Percentiles rank a stretch among this genome's conserved stretches.
phyloP scores from a whole-genome alignment of 208 protist genomes.

The Endotrypanum monterogeii region DNA sequence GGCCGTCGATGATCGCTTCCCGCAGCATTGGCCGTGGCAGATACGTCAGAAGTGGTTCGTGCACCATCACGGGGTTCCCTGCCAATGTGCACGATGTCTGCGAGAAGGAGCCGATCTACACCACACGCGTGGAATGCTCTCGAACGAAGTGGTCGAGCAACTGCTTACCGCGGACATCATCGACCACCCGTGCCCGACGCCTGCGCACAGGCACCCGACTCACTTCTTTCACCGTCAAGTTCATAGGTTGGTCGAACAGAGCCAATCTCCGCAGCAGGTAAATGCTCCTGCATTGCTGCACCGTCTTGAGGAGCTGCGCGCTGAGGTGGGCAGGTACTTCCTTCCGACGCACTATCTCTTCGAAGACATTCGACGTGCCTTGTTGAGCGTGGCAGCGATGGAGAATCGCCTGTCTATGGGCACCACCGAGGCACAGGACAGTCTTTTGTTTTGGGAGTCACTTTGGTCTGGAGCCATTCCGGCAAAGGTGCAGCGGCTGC shows the following conservation, averaged over 20 bases:
- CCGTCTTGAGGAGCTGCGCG: conserved; percentile 12
- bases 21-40: conserved; percentile 55
- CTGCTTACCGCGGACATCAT: conserved; percentile 42
- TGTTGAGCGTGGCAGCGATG: conserved; percentile 22
- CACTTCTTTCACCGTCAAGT: conserved; percentile 42
- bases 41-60: conserved; percentile 53
- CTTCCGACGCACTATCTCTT: conserved; percentile 46
- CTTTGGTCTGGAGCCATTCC: conserved; percentile 44
- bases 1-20: conserved; percentile 34
- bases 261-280: conserved; percentile 4
- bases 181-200: conserved; percentile 13
- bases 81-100: conserved; percentile 42
- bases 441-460: conserved; percentile 43
- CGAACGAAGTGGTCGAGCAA: conserved; percentile 42
- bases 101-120: conserved; percentile 36
- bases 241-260: conserved; percentile 30
- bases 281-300: conserved; percentile 10
- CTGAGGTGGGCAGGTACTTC: conserved; percentile 27
- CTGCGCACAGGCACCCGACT: conserved; percentile 35
- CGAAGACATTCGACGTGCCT: conserved; percentile 41
- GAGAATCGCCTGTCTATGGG: conserved; percentile 12
- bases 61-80: conserved; percentile 41
- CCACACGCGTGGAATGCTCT: conserved; percentile 39
- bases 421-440: conserved; percentile 15
- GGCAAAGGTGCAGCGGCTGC: conserved; percentile 33